Base-by-base conservation (phyloP, 2,329 filamentous ascomycete genomes). In the Decorospora gaudefroyi region DNA sequence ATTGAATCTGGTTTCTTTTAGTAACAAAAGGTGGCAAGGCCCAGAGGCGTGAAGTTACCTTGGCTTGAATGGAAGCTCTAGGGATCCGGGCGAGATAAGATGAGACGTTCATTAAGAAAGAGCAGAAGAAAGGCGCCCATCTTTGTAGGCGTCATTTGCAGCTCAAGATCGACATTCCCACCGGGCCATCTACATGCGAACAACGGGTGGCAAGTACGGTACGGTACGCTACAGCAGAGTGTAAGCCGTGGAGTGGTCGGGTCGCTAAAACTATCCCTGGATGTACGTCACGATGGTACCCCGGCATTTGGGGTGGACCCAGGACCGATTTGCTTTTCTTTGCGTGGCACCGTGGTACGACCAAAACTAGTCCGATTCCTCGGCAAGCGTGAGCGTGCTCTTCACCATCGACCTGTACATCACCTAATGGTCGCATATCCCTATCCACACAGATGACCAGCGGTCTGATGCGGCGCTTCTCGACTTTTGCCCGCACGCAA, bases 401-500 rank as follows among this genome's bases (percentile, higher is more conserved):
- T 32, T 35, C 37, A 46, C 47, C 22, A 26, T 12, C 23, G 18
- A 19, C n/a, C n/a, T n/a, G 38, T 15, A 42, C 6, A 30, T 36
- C 30, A n/a, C 26, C 42, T 51, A 50, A 70, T 69, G 67, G 58
- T 67, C 52, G 53, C 46, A 47, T 47, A 48, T 47, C 46, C 47
- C 35, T 62, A 62, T 46, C 55, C 59, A 43, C 41, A 55, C 63
- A 64, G 56, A 72, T 72, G 69, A 72, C 69, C 66, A 65, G 59
- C 63, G 64, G 71, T 67, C 69, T 71, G 65, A 75, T 75, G 73
- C 73, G 74, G 66, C 70, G 70, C 63, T 72, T 74, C 55, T 68
- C 70, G 49, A 72, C 69, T 59, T 72, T 67, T 57, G 67, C 64
- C 64, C 68, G 70, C 54, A 54, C 63, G 45, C 69, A 59, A 49